Percentiles rank a stretch among this genome's conserved stretches.
phyloP scores from a whole-genome alignment of 495 filamentous ascomycete species.

The Aspergillus saccharolyticus region DNA sequence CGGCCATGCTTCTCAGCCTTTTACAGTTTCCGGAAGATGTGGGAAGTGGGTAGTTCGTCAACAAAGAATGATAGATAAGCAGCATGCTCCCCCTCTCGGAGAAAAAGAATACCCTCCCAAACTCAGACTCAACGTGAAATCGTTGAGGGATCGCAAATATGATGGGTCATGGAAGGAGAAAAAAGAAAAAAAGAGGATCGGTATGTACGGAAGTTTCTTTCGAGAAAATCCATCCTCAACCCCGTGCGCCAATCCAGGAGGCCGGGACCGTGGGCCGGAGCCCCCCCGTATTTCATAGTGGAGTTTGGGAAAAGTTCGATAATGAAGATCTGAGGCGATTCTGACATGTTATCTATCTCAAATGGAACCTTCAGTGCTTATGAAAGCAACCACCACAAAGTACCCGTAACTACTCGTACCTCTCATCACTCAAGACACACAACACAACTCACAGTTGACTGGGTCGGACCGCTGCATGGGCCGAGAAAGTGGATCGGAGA shows the following conservation, averaged over 20 bases:
- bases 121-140: too few species aligned
- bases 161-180: slow-evolving; percentile 18
- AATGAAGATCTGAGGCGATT: neutral
- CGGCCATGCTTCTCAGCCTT: neutral
- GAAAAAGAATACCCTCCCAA: too few species aligned
- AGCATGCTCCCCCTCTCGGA: slow-evolving; percentile 2
- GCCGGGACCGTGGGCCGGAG: slow-evolving; percentile 8
- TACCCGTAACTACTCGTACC: too few species aligned
- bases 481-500: slow-evolving; percentile 23
- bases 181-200: slow-evolving; percentile 1
- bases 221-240: slow-evolving; percentile 11
- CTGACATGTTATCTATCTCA: neutral
- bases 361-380: neutral
- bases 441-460: slow-evolving; percentile 4
- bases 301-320: too few species aligned
- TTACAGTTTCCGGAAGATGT: neutral
- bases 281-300: slow-evolving; percentile 7
- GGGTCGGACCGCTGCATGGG: slow-evolving; percentile 29
- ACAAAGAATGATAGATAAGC: neutral
- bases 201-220: slow-evolving; percentile 19
- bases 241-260: slow-evolving; percentile 18
- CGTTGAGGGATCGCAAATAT: slow-evolving; percentile 9
- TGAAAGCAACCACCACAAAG: neutral
- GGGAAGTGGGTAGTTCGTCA: neutral
- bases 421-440: too few species aligned